Base-by-base conservation (phyloP, 2,329 filamentous ascomycete genomes). In the Stenocarpella maydis region DNA sequence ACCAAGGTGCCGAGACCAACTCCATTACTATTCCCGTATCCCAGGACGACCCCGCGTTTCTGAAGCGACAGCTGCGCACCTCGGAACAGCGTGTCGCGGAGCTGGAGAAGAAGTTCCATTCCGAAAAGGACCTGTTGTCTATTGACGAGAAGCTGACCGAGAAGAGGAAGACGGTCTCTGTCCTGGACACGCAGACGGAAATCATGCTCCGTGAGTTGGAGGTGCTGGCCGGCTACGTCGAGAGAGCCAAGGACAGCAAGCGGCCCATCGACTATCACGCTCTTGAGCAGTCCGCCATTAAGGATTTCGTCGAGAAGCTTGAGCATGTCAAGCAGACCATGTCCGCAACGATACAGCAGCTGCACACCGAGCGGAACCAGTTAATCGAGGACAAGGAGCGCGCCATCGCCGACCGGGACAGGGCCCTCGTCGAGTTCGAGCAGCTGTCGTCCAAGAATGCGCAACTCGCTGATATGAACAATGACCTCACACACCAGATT, bases 141-240 rank as follows among this genome's bases (percentile, higher is more conserved):
- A 89, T 97, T 37, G 97, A 97, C 80, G 94, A 92, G 74, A 95
- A 95, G 77, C 84, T 98, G 28, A 87, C 92, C 43, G 95, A 98
- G 80, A 98, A 98, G 83, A 88, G 96, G 69, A 97, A 97, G 76
- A 98, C 96, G 0, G 96, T 99, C 78, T 95, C 95, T 8, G 92
- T 97, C 21, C 85, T 98, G 64, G 95, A 98, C 78, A 95, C 95
- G 0, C 94, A 98, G 80, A 94, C 94, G 63, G 95, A 98, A 80
- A 95, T 98, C 79, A 95, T 97, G 81, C 93, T 98, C 75, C 91
- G 93, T 49, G 94, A 98, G 79, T 85, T 98, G 21, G 94, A 97
- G 77, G 91, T 95, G 45, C 87, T 98, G 75, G 95, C 94, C 4
- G 93, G 95, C 54, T 95, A 96, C 77, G 90, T 98, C 24, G 92